Evolutionary conservation across 495 filamentous ascomycete species (phyloP), one percentile per base, ranked within the genome.

Genomic region (Penicillium flavigenum): DNA sequence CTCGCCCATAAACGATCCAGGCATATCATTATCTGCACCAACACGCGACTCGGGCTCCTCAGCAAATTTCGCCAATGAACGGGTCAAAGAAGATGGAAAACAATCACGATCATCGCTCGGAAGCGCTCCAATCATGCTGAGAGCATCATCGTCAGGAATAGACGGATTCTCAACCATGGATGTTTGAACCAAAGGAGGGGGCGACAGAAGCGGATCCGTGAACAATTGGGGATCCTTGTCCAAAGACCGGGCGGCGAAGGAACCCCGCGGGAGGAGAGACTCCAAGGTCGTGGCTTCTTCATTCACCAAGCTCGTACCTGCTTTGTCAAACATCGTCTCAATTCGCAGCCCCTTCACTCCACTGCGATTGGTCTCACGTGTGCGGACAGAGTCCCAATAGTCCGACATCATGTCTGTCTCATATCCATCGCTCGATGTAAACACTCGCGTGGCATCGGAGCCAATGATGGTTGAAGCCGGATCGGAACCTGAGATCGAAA

Each of bases 361-460:
- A 62, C 80, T 83, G 54, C 75, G 79, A 54, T 72, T 84, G 7
- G 92, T 95, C 24, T 85, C 84, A 48, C 87, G 83, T 9, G 93
- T 96, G 55, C 91, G 86, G 59, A 94, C 76, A 16, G 92, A 97
- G 70, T 98, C 94, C 74, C 90, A 98, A 46, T 92, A 93, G 62
- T 97, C 94, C 62, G 89, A 96, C 72, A 88, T 83, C 55, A 89
- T 85, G 63, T 96, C 92, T 4, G 84, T 85, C 54, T 96, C 92
- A 51, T 95, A 90, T 59, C 96, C 92, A 51, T 93, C 91, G 5
- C 86, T 84, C 2, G 86, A 91, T 11, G 80, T 79, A 56, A 90
- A 86, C 17, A 86, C 86, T 52, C 88, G 86, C 42, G 83, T 83
- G 61, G 94, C 88, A 59, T 98, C 93, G 19, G 92, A 96, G 34